Evolutionary conservation across 1,284 basidiomycete species (phyloP), one percentile per base, ranked within the genome.

Genomic region (Butyriboletus regius): DNA sequence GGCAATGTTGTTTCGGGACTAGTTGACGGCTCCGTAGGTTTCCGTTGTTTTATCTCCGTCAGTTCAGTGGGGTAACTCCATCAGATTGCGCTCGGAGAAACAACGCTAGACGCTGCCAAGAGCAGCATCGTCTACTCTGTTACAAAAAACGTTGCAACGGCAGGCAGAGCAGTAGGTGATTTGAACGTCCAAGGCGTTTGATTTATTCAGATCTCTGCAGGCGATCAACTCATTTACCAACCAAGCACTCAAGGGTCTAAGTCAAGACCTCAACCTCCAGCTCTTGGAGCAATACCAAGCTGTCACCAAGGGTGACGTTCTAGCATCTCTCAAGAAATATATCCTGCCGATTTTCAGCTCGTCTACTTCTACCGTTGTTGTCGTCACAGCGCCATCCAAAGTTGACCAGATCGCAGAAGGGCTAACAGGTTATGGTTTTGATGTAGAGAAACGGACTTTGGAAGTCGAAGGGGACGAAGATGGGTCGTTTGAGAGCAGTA

Each of bases 21-120:
- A 13, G 82, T 85, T 2, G 81, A 92, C 59, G 87, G 86, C 34
- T 78, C 83, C 9, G 91, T 93, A 66, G 38, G 87, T 75, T 48
- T 46, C 14, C 14, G 22, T 31, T n/a, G 1, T 28, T 36, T 28
- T 18, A 14, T 42, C 13, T 22, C 15, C 4, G 6, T 36, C 42
- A 45, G 31, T 48, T 50, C 38, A 51, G 40, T 22, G 28, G 14
- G 39, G 32, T 56, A 36, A 52, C 39, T 31, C 35, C 31, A 39
- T n/a, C 57, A 96, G 91, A 81, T 91, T 59, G 76, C 79, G 42
- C 73, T 99, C 12, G 89, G 93, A 48, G 78, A 83, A 50, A 87
- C 90, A 5, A 83, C 85, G 9, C 71, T 99, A 17, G 94, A 98
- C 60, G 88, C 90, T 1, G 92, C 94, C 5, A 94, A 96, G 72